A percentile compares a stretch with the other conserved stretches of the same genome.
phyloP scores from a whole-genome alignment of 2,329 filamentous ascomycete species.

The Paradendryphiella salina region DNA sequence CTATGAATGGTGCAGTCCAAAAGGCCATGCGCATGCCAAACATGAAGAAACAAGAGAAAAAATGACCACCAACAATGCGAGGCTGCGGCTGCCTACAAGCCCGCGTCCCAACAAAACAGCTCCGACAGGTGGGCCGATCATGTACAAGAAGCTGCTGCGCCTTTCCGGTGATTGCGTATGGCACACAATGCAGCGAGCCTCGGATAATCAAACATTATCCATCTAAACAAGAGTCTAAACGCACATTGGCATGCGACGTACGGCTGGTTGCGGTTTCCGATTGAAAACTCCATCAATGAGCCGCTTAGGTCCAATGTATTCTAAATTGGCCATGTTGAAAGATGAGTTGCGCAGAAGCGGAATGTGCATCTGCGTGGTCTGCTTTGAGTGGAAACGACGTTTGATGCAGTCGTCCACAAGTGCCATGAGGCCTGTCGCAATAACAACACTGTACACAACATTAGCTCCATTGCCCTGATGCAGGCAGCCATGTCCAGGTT shows the following conservation, averaged over 20 bases:
- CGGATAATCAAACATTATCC: constrained; percentile 22
- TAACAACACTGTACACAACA: constrained; percentile 67
- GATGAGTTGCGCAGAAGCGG: constrained; percentile 56
- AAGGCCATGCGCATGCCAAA: constrained; percentile 17
- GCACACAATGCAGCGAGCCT: constrained; percentile 13
- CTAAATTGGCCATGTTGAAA: constrained; percentile 59
- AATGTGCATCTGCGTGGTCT: constrained; percentile 56
- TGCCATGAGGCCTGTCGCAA: constrained; percentile 85
- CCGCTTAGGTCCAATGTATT: constrained; percentile 64
- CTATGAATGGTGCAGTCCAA: constrained; percentile 22
- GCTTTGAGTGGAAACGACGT: constrained; percentile 67
- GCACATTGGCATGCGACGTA: constrained; percentile 26
- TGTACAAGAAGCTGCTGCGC: constrained; percentile 31
- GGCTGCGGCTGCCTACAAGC: constrained; percentile 15
- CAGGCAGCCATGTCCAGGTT: neutral
- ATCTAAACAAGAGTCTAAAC: constrained; percentile 13
- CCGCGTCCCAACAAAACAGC: constrained; percentile 25
- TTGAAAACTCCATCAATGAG: constrained; percentile 68
- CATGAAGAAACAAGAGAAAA: constrained; percentile 21
- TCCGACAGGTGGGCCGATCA: constrained; percentile 29
- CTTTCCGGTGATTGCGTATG: constrained; percentile 18
- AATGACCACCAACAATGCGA: constrained; percentile 18
- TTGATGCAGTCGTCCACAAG: constrained; percentile 92
- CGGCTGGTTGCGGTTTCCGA: constrained; percentile 45
- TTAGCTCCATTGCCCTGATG: constrained; percentile 22